phyloP scores from a whole-genome alignment of 768 basidiomycete species.

The Mrakia hoshinonis region DNA sequence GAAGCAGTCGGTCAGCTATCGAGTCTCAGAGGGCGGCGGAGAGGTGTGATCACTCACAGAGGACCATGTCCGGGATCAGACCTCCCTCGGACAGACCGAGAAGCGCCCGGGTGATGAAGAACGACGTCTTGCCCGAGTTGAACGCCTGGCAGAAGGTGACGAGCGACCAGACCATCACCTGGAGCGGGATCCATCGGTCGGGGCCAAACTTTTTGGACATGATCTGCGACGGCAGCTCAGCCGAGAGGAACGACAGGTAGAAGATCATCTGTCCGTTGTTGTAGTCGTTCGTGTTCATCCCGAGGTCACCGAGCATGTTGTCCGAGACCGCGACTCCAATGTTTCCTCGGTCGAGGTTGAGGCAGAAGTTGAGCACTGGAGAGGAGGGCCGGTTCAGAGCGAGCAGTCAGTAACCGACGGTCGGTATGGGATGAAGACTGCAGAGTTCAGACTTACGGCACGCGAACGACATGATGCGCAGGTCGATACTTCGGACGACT shows the following conservation, averaged over 20 bases:
- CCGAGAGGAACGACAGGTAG: conserved; percentile 33
- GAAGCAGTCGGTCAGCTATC: no score
- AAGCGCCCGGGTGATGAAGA: conserved; percentile 30
- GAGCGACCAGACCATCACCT: conserved; percentile 39
- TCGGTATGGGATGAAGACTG: background rate
- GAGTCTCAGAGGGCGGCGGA: no score
- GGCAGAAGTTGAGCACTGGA: background rate
- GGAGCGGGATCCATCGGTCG: conserved; percentile 35
- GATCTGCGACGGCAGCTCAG: conserved; percentile 31
- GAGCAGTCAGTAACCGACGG: no score
- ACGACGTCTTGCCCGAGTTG: conserved; percentile 12
- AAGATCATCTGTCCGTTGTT: conserved; percentile 24
- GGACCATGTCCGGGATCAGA: conserved; percentile 32
- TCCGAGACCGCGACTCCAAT: conserved; percentile 34
- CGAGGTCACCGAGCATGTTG: conserved; percentile 32
- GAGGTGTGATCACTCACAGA: conserved; percentile 6
- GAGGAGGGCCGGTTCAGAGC: background rate
- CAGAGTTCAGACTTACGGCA: background rate
- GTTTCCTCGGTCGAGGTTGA: background rate
- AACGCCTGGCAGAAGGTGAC: conserved; percentile 12
- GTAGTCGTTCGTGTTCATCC: conserved; percentile 33
- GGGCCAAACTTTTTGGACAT: conserved; percentile 44
- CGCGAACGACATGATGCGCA: background rate
- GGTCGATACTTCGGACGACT: background rate
- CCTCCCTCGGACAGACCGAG: conserved; percentile 32